phyloP scores from a whole-genome alignment of 1,284 basidiomycete genomes.

The Phellinidium pouzarii region DNA sequence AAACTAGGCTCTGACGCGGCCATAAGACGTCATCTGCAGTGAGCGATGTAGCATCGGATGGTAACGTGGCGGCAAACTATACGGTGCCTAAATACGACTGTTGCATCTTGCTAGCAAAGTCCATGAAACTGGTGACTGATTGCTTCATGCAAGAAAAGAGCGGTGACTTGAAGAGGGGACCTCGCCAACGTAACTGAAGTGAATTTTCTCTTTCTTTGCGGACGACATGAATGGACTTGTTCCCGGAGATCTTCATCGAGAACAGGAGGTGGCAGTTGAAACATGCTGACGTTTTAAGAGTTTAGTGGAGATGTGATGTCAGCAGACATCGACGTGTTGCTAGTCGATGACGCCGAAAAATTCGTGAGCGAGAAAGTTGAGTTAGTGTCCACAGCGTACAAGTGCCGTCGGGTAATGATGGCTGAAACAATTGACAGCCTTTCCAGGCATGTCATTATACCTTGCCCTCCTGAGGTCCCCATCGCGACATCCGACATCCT shows the following conservation, averaged over 20 bases:
- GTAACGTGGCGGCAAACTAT: constrained; percentile 9
- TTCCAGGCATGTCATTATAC: constrained; percentile 26
- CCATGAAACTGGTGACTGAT: constrained; percentile 13
- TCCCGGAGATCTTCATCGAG: constrained; percentile 5
- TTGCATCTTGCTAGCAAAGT: constrained; percentile 17
- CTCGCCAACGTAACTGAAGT: constrained; percentile 20
- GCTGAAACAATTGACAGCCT: constrained; percentile 19
- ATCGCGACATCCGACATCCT: constrained; percentile 36
- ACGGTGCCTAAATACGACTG: constrained; percentile 17
- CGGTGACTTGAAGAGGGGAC: constrained; percentile 16
- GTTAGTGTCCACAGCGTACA: constrained; percentile 27
- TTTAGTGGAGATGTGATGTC: constrained; percentile 30
- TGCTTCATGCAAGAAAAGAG: constrained; percentile 12
- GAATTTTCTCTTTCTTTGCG: constrained; percentile 7
- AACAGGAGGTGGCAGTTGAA: constrained; percentile 26
- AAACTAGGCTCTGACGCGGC: constrained; percentile 21
- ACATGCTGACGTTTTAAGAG: constrained; percentile 37
- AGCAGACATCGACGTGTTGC: constrained; percentile 32
- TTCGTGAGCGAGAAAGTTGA: constrained; percentile 38
- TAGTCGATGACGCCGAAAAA: constrained; percentile 52
- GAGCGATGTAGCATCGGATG: neutral
- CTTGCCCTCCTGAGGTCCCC: constrained; percentile 29
- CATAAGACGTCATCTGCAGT: neutral
- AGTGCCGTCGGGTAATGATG: constrained; percentile 28
- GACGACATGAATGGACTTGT: constrained; percentile 11